A percentile compares a stretch with the other conserved stretches of the same genome.
Evolutionary conservation across 805 yeast genomes (phyloP).

Genomic region (Saturnispora sekii): DNA sequence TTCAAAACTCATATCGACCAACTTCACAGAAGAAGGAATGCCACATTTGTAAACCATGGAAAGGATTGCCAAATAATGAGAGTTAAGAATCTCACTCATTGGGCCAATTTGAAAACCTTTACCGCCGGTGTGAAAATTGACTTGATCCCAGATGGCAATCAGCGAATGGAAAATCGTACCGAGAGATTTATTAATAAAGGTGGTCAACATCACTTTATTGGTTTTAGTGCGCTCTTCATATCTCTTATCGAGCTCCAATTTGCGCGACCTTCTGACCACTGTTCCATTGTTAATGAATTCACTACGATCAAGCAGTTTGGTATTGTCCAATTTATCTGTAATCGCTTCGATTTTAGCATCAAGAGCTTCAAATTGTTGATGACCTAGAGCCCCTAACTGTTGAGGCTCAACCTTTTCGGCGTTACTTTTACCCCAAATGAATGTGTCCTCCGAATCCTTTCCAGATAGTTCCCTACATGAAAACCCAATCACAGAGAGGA

Average conservation of each 20-base stretch:
- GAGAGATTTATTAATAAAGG: slow-evolving; percentile 31
- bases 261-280: slow-evolving; percentile 34
- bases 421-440: slow-evolving; percentile 30
- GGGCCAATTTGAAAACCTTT: slow-evolving; percentile 38
- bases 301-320: slow-evolving; percentile 21
- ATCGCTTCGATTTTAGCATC: slow-evolving; percentile 8
- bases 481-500: slow-evolving; percentile 59
- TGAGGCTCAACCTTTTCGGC: slow-evolving; percentile 21
- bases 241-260: slow-evolving; percentile 16
- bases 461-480: slow-evolving; percentile 65
- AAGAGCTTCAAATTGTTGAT: slow-evolving; percentile 30
- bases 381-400: slow-evolving; percentile 38
- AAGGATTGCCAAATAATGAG: slow-evolving; percentile 53
- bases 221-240: too few species aligned
- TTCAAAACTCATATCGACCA: slow-evolving; percentile 51
- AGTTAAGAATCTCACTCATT: slow-evolving; percentile 42
- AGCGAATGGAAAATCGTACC: slow-evolving; percentile 45
- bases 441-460: slow-evolving; percentile 38
- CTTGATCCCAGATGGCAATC: slow-evolving; percentile 35
- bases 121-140: slow-evolving; percentile 28
- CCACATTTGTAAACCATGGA: slow-evolving; percentile 48
- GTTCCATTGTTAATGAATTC: slow-evolving; percentile 28
- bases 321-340: slow-evolving; percentile 20
- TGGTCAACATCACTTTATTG: slow-evolving; percentile 8
- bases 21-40: slow-evolving; percentile 41